Conservation (phyloP, 2,329 filamentous ascomycete genomes). For the Penicillium decumbens region DNA sequence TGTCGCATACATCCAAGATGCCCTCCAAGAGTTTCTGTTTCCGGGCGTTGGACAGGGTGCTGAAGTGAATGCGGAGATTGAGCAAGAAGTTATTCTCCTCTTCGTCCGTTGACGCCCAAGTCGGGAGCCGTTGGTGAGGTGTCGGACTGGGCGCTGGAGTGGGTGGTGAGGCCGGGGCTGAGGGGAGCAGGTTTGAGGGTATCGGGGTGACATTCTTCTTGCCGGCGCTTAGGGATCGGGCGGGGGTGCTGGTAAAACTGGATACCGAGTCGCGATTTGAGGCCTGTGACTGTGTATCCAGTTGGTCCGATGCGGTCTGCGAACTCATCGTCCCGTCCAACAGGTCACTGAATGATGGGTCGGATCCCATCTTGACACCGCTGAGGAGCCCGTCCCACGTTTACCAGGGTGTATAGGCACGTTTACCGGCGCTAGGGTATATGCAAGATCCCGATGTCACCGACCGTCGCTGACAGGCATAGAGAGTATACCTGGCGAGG, state of each 20-base stretch:
- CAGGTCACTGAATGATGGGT: constrained; percentile 19
- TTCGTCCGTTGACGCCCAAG: constrained; percentile 47
- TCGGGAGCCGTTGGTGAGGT: constrained; percentile 56
- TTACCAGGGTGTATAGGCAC: neutral
- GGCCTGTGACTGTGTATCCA: constrained; percentile 35
- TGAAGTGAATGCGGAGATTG: constrained; percentile 75
- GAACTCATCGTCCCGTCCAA: constrained; percentile 16
- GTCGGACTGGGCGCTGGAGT: constrained; percentile 65
- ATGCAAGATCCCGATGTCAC: neutral
- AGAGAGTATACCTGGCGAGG: neutral
- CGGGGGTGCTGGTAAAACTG: constrained; percentile 16
- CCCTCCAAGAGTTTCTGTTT: constrained; percentile 79
- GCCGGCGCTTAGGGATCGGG: constrained; percentile 19
- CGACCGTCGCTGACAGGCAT: neutral
- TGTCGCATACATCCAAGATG: constrained; percentile 88
- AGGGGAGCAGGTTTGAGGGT: constrained; percentile 58
- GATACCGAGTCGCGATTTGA: constrained; percentile 17
- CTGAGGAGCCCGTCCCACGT: constrained; percentile 1
- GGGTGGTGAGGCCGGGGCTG: constrained; percentile 61
- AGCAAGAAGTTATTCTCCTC: constrained; percentile 79
- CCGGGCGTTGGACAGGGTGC: constrained; percentile 68
- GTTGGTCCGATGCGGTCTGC: constrained; percentile 16
- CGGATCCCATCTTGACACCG: constrained; percentile 18
- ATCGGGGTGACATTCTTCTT: constrained; percentile 48
- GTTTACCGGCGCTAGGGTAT: neutral